Base-by-base conservation (phyloP, 2,329 filamentous ascomycete species). In the Metarhizium rileyi region DNA sequence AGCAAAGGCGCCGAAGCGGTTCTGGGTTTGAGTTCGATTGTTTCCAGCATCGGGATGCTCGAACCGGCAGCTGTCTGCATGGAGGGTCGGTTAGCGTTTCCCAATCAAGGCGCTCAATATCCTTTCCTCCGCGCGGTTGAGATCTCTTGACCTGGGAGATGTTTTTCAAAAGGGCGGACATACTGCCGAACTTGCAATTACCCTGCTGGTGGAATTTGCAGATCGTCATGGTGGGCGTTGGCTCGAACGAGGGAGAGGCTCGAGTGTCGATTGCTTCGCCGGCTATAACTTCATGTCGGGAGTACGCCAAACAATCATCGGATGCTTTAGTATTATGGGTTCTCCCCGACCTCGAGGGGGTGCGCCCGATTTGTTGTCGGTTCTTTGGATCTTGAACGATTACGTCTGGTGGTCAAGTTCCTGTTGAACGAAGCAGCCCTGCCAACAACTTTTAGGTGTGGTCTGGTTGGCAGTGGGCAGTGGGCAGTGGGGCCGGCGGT, bases 1-100 rank as follows among this genome's bases (percentile, higher is more conserved):
- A 41, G 64, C 63, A 28, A 81, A 61, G 20, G 73, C 70, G 49
- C 75, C 75, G 56, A 85, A 87, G 18, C 81, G 76, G 59, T 84
- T 84, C 53, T 59, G 61, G 30, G 57, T 47, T 54, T 66, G 63
- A 47, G 65, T 69, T 41, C 65, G 62, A 51, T 57, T 59, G 47
- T 52, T 57, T 27, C 61, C 63, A n/a, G 61, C 63, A 23, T 57
- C 72, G 52, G 67, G 74, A 56, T 81, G 77, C 50, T 81, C 77
- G 58, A 74, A 78, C 49, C 73, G 69, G 59, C 78, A 82, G 45
- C 61, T 69, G 44, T 68, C 78, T 81, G 30, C 8, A 20, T n/a
- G 23, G 27, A 14, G 23, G 22, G 48, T 50, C 26, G 41, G n/a
- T n/a, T 44, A 50, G 9, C 35, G 9, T 20, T 18, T 18, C 5